Percentiles rank a stretch among this genome's conserved stretches.
Conservation (phyloP, 768 basidiomycete genomes). For the Lyophyllum semitale region DNA sequence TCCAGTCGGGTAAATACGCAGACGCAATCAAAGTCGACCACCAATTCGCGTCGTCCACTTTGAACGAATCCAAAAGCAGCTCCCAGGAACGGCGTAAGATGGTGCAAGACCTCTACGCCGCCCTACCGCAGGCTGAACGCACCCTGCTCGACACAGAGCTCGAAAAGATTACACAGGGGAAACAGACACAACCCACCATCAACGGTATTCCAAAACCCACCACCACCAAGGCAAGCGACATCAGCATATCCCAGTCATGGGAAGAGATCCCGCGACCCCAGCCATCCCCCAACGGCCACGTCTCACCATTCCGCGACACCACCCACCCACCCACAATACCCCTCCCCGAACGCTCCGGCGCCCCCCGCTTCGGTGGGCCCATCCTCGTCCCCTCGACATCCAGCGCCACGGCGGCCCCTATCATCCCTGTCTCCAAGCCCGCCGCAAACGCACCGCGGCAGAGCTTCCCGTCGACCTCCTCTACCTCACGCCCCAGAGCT, state of each 20-base stretch:
- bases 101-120: conserved; percentile 68
- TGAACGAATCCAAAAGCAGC: conserved; percentile 37
- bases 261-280: conserved; percentile 46
- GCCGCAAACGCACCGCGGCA: conserved; percentile 18
- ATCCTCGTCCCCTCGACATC: conserved; percentile 14
- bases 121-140: conserved; percentile 66
- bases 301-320: background rate
- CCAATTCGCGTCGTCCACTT: conserved; percentile 49
- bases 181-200: background rate
- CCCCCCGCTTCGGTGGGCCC: conserved; percentile 36
- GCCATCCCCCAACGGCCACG: conserved; percentile 11
- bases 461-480: conserved; percentile 25
- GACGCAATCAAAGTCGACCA: conserved; percentile 80
- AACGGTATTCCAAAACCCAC: conserved; percentile 10
- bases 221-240: conserved; percentile 24
- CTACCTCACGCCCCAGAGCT: conserved; percentile 1
- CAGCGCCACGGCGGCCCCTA: conserved; percentile 16
- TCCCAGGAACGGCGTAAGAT: conserved; percentile 64
- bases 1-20: conserved; percentile 68
- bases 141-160: conserved; percentile 63
- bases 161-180: conserved; percentile 26
- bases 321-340: background rate
- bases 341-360: conserved; percentile 24
- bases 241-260: conserved; percentile 60
- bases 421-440: conserved; percentile 14